Evolutionary conservation across 805 yeast species (phyloP).

Genomic region (Wickerhamiella parazyma): DNA sequence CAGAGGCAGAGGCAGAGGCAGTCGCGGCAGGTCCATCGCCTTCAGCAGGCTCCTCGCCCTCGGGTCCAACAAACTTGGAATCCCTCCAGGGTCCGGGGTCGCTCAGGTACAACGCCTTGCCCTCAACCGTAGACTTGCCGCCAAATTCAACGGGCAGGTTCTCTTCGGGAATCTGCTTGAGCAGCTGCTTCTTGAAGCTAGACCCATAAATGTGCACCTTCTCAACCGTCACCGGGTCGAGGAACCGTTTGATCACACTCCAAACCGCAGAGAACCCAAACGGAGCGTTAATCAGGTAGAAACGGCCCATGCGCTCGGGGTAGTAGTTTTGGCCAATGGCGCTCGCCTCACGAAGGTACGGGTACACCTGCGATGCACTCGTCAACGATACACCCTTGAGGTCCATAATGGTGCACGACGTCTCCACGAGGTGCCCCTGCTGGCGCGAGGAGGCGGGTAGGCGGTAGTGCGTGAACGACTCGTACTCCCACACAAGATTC

Average conservation of each 20-base stretch:
- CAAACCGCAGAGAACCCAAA: conserved; percentile 94
- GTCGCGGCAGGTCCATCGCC: not conserved
- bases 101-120: conserved; percentile 58
- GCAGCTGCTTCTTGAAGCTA: conserved; percentile 64
- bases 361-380: conserved; percentile 70
- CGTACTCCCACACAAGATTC: conserved; percentile 96
- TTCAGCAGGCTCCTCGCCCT: conserved; percentile 72
- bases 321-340: conserved; percentile 91
- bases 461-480: conserved; percentile 69
- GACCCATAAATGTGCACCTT: conserved; percentile 81
- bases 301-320: conserved; percentile 99
- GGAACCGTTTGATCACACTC: conserved; percentile 77
- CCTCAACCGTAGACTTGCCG: conserved; percentile 53
- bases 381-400: conserved; percentile 84
- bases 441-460: conserved; percentile 90
- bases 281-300: conserved; percentile 90
- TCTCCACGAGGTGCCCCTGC: conserved; percentile 67
- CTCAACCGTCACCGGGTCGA: conserved; percentile 94
- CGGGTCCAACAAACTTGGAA: conserved; percentile 75
- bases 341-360: conserved; percentile 87
- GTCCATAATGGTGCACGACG: conserved; percentile 92
- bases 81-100: conserved; percentile 99
- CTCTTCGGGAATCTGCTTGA: conserved; percentile 85
- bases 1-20: not conserved
- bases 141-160: conserved; percentile 89